These are phyloP conservation scores for Oryza meyeriana DNA, from an alignment of 176 grass and related monocot species.

Conservation along the genomic window DNA sequence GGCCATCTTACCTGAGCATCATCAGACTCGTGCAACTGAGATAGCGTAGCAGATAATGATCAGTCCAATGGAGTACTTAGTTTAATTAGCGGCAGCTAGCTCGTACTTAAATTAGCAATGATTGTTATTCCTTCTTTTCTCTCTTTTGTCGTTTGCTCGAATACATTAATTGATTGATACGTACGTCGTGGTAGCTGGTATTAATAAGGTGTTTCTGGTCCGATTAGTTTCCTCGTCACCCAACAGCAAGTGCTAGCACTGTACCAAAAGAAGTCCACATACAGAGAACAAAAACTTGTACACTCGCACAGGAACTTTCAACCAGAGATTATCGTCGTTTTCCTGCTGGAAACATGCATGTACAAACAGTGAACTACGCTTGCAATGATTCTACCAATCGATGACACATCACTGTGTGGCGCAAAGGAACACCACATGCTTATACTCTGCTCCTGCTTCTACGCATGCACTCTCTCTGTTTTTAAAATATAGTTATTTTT, in stretches of 20 bases:
- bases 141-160: slow-evolving; percentile 13
- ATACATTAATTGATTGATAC: neutral
- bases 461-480: no score
- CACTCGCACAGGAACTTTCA: neutral
- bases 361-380: neutral
- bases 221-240: slow-evolving; percentile 35
- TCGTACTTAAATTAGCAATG: slow-evolving; percentile 24
- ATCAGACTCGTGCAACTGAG: neutral
- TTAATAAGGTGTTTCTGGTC: slow-evolving; percentile 15
- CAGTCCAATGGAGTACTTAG: neutral
- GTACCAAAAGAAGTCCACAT: neutral
- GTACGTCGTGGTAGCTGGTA: neutral
- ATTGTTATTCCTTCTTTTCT: slow-evolving; percentile 1
- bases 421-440: neutral
- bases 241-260: slow-evolving; percentile 3
- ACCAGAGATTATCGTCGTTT: slow-evolving; percentile 8
- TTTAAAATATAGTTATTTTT: no score
- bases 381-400: neutral
- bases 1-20: neutral
- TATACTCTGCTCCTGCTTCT: neutral
- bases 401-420: neutral
- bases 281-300: neutral
- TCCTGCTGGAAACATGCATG: slow-evolving; percentile 11
- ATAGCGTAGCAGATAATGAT: neutral
- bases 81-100: neutral